phyloP scores from a whole-genome alignment of 2,329 filamentous ascomycete genomes.

The Pseudogymnoascus pannorum region DNA sequence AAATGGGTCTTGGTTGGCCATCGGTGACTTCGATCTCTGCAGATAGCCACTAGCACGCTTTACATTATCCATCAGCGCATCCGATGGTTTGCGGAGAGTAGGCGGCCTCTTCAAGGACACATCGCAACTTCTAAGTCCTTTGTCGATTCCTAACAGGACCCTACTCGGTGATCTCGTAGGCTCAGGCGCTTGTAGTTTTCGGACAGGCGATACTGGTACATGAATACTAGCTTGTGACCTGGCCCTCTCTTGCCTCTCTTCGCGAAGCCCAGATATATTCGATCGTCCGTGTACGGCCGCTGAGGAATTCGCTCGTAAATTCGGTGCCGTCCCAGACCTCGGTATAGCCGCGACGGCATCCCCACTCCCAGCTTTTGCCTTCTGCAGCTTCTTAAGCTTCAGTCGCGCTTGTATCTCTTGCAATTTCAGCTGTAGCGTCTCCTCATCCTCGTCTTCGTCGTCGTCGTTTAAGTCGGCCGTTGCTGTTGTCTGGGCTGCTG shows the following conservation, averaged over 20 bases:
- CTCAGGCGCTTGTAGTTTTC: slow-evolving; percentile 42
- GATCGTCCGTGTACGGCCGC: slow-evolving; percentile 23
- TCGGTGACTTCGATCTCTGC: slow-evolving; percentile 33
- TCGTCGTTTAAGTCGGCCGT: slow-evolving; percentile 31
- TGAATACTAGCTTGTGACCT: slow-evolving; percentile 45
- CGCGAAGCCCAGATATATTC: slow-evolving; percentile 20
- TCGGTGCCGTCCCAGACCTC: slow-evolving; percentile 14
- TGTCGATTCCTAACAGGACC: slow-evolving; percentile 80
- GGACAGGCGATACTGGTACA: slow-evolving; percentile 70
- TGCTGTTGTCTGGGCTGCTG: neutral
- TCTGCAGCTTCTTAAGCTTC: slow-evolving; percentile 79
- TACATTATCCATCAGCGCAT: slow-evolving; percentile 25
- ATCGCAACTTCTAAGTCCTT: slow-evolving; percentile 71
- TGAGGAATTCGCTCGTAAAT: slow-evolving; percentile 20
- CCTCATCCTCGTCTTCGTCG: slow-evolving; percentile 69
- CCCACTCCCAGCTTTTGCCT: slow-evolving; percentile 41
- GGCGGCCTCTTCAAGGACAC: slow-evolving; percentile 69
- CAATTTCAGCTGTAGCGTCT: slow-evolving; percentile 77
- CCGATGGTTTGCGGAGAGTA: slow-evolving; percentile 34
- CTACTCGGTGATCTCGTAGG: slow-evolving; percentile 67
- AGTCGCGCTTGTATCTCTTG: slow-evolving; percentile 83
- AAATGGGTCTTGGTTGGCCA: slow-evolving; percentile 16
- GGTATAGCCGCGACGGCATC: neutral
- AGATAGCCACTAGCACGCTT: slow-evolving; percentile 36
- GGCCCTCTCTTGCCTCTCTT: slow-evolving; percentile 22